Base-by-base conservation (phyloP, 352 stramenopile genomes). In the Thalassiosira ordinaria region DNA sequence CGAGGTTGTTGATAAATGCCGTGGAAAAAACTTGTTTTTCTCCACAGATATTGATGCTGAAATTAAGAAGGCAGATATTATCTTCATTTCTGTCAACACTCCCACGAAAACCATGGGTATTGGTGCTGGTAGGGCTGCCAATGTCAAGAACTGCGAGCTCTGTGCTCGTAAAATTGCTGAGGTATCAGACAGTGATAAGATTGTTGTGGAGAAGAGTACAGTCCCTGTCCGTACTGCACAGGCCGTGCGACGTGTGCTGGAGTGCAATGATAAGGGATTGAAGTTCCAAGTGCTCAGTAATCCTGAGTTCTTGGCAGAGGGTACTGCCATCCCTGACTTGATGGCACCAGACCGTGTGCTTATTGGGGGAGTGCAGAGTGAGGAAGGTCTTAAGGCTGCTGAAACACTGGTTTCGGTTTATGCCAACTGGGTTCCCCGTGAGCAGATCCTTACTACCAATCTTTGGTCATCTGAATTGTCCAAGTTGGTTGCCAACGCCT, bases 381-480 rank as follows among this genome's bases (percentile, higher is more conserved):
- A 90, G 0, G 94, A 92, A 26, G 97, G 97, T 33, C 59, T 95
- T 0, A 75, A 69, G 60, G 89, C 87, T n/a, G 85, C 84, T 11
- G 82, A 88, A 57, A 96, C 88, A 44, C 90, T 99, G 55, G 96
- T 97, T 35, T 94, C 92, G 62, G 94, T 99, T 22, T 99, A 99
- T 86, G 95, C 94, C 27, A 96, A 99, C 89, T 99, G 97, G 97
- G 96, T 99, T 18, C 96, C 96, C 2, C 91, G 93, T 29, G 91
- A 96, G 20, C 69, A 96, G 92, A 99, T 99, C 79, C 92, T 99
- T 53, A 99, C 97, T 14, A 99, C 97, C 14, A 99, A 99, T 85
- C 93, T 99, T 35, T 99, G 98, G 97, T 99, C 97, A 0, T 99
- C 97, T n/a, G 98, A 99, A 90, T 94, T 99, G 35, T 98, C 97